phyloP scores from a whole-genome alignment of 2,329 filamentous ascomycete genomes.

The Claviceps lovelessii region DNA sequence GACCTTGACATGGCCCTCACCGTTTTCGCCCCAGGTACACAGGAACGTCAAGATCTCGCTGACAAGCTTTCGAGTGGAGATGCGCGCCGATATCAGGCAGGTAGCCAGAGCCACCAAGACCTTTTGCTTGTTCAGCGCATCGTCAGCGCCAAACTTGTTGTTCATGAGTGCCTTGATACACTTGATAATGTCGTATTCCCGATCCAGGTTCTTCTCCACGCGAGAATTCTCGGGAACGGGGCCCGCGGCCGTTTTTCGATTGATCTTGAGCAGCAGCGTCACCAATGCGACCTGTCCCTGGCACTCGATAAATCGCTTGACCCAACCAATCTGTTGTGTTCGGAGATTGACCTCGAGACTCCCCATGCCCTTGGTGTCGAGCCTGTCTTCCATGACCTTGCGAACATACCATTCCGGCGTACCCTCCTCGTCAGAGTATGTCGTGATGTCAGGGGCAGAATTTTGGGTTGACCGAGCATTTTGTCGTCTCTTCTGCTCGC shows the following conservation, averaged over 20 bases:
- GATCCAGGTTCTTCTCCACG: conserved; percentile 67
- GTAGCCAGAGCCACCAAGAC: conserved; percentile 78
- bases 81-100: conserved; percentile 72
- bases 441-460: conserved; percentile 53
- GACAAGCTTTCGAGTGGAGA: conserved; percentile 86
- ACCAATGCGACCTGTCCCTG: conserved; percentile 94
- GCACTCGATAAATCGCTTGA: conserved; percentile 89
- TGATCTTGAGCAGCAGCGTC: conserved; percentile 85
- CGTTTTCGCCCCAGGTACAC: conserved; percentile 77
- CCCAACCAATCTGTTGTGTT: conserved; percentile 96
- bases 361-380: conserved; percentile 79
- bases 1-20: conserved; percentile 82
- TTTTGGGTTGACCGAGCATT: conserved; percentile 60
- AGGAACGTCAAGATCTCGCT: conserved; percentile 94
- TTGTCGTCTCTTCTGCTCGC: conserved; percentile 76
- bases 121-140: conserved; percentile 79
- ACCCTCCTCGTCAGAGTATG: conserved; percentile 81
- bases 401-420: conserved; percentile 97
- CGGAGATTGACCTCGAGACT: conserved; percentile 88
- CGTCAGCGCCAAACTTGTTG: conserved; percentile 97
- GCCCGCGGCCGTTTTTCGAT: conserved; percentile 66
- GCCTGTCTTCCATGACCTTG: conserved; percentile 89
- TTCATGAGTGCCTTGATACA: conserved; percentile 97
- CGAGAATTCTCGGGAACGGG: conserved; percentile 46
- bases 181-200: conserved; percentile 95